Evolutionary conservation across 2,329 filamentous ascomycete species (phyloP), one percentile per base, ranked within the genome.

Genomic region (Microdochium paspali): DNA sequence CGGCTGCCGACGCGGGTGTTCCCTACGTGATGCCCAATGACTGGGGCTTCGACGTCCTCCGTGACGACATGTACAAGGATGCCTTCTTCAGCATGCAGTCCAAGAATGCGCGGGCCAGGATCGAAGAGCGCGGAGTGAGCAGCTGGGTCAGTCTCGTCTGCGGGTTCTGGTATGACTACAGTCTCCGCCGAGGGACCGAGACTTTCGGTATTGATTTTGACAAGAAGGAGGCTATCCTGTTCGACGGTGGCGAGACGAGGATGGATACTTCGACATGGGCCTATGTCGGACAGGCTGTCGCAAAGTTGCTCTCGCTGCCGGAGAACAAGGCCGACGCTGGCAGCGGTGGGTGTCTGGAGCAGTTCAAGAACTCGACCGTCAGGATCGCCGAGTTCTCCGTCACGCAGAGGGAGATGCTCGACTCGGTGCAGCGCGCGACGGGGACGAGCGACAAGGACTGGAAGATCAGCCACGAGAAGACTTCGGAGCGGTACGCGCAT

Each of bases 331-430:
- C 54, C 2, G 63, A 69, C 46, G 58, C 52, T 32, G 58, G 58
- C 1, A 66, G 70, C 30, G 56, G 53, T 6, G 60, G 63, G 2
- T 66, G 67, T 9, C 48, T 80, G 9, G 66, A 65, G 7, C 52
- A 59, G 28, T 79, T 67, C 54, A 61, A 65, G 2, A 78, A 82
- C 59, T 68, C 70, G 45, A 52, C 56, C 0, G 56, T 83, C 2
- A 77, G 71, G 53, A 53, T 82, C 10, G 69, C 67, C 7, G 81
- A 76, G 50, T 86, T 84, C 64, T 59, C 65, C 10, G 54, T 81
- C 50, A 78, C 63, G 49, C 84, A 87, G 60, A 69, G 71, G 10
- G 82, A 87, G 10, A 85, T 87, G 67, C 70, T 87, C 47, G 73
- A 75, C 32, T 74, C 72, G n/a, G 62, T 82, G 12, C 70, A 81